Percentiles rank a stretch among this genome's conserved stretches.
phyloP scores from a whole-genome alignment of 768 basidiomycete species.

The Leucocoprinus birnbaumii region DNA sequence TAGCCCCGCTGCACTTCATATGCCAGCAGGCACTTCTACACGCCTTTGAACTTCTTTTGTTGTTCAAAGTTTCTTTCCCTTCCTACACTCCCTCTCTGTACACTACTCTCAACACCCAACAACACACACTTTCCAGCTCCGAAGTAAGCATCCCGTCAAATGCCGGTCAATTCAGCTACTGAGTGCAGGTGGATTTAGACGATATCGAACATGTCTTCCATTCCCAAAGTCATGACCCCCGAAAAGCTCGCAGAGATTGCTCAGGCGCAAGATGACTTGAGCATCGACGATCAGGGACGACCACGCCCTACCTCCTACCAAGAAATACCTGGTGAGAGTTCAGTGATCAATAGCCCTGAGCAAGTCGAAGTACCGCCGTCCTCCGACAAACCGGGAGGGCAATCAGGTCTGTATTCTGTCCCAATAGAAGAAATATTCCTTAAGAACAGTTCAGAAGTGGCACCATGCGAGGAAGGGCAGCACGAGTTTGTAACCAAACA shows the following conservation, averaged over 20 bases:
- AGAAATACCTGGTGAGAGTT: background rate
- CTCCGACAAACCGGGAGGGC: background rate
- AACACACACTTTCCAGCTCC: too few relatives aligned
- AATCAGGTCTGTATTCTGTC: background rate
- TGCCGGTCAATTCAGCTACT: background rate
- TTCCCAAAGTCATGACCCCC: background rate
- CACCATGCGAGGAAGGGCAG: background rate
- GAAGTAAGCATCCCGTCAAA: background rate
- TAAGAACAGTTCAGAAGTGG: background rate
- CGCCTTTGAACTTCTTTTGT: too few relatives aligned
- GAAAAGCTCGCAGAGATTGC: background rate
- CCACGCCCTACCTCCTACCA: background rate
- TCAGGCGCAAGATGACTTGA: background rate
- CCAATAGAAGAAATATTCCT: background rate
- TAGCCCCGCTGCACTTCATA: background rate
- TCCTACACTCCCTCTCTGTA: background rate
- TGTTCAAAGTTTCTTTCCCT: background rate
- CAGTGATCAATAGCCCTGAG: background rate
- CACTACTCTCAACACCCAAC: background rate
- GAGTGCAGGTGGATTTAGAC: background rate
- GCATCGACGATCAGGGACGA: background rate
- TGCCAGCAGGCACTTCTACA: background rate
- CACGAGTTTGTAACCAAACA: slow-evolving; percentile 6
- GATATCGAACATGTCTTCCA: background rate
- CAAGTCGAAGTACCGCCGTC: background rate